Percentiles rank a stretch among this genome's conserved stretches.
Evolutionary conservation across 805 yeast species (phyloP).

Genomic region (Candida khao-thaluensis): DNA sequence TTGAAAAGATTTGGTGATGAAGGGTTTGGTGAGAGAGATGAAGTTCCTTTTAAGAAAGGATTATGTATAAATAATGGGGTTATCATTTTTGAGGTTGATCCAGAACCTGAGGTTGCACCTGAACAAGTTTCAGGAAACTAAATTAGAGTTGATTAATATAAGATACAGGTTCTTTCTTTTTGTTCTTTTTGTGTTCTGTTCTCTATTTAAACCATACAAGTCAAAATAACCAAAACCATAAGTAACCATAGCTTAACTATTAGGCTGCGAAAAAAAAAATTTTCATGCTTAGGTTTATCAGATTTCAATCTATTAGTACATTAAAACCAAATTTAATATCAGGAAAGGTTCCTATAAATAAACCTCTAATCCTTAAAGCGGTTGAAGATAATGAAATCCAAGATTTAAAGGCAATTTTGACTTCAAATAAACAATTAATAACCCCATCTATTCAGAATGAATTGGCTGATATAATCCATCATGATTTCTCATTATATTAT

Average conservation of each 20-base stretch:
- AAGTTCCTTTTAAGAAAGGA: constrained; percentile 26
- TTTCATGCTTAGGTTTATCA: constrained; percentile 8
- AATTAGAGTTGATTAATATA: no score
- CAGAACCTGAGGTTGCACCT: no score
- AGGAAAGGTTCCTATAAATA: constrained; percentile 12
- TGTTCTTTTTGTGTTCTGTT: no score
- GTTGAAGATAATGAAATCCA: constrained; percentile 12
- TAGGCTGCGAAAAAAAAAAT: no score
- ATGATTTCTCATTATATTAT: constrained; percentile 30
- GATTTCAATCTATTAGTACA: constrained; percentile 13
- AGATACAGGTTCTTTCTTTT: no score
- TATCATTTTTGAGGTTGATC: constrained; percentile 2
- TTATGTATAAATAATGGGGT: constrained; percentile 4
- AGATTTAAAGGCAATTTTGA: constrained; percentile 15
- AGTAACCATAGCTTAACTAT: no score
- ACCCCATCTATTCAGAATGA: constrained; percentile 14
- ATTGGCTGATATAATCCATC: constrained; percentile 20
- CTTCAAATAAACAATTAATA: constrained; percentile 12
- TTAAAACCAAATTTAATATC: constrained; percentile 6
- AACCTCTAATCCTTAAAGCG: constrained; percentile 10
- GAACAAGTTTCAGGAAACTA: no score
- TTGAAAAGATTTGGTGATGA: constrained; percentile 65
- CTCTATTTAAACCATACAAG: no score
- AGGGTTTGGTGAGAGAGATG: constrained; percentile 60
- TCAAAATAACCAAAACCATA: no score